Percentiles rank a stretch among this genome's conserved stretches.
These are phyloP conservation scores for Macrophomina pseudophaseolina DNA, from an alignment of 2,329 filamentous ascomycete genomes.

Conservation along the genomic window DNA sequence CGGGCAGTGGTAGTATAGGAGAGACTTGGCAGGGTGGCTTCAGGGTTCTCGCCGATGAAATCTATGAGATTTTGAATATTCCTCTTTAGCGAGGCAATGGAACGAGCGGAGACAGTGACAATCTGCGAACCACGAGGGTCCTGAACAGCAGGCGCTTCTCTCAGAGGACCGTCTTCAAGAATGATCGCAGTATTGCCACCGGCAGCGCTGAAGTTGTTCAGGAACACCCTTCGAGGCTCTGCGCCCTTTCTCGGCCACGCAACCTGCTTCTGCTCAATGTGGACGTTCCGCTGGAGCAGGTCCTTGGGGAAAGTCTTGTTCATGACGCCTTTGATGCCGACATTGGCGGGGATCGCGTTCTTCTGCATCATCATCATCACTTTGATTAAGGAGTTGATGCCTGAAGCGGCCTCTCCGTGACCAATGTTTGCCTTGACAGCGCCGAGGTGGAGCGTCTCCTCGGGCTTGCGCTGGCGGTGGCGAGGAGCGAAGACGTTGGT, in stretches of 20 bases:
- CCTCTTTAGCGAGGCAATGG: slow-evolving; percentile 57
- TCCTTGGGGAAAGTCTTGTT: slow-evolving; percentile 62
- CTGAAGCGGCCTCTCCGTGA: slow-evolving; percentile 60
- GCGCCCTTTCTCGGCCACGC: slow-evolving; percentile 54
- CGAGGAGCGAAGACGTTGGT: slow-evolving; percentile 66
- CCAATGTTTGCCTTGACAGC: slow-evolving; percentile 62
- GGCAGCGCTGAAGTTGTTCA: slow-evolving; percentile 61
- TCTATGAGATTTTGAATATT: slow-evolving; percentile 56
- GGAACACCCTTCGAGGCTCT: slow-evolving; percentile 55
- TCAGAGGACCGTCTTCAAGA: slow-evolving; percentile 57
- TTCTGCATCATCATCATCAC: slow-evolving; percentile 61
- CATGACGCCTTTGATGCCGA: slow-evolving; percentile 61
- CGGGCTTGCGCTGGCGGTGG: slow-evolving; percentile 54
- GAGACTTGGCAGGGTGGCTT: slow-evolving; percentile 53
- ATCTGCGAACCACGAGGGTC: slow-evolving; percentile 55
- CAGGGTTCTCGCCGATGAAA: slow-evolving; percentile 52
- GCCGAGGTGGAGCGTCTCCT: slow-evolving; percentile 58
- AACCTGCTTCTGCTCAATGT: slow-evolving; percentile 55
- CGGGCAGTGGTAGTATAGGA: slow-evolving; percentile 60
- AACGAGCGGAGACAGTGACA: slow-evolving; percentile 57
- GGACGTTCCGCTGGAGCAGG: slow-evolving; percentile 57
- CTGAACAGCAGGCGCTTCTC: slow-evolving; percentile 45
- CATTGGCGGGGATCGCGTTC: slow-evolving; percentile 59
- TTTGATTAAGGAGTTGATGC: slow-evolving; percentile 60
- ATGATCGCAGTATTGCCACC: slow-evolving; percentile 60